A percentile compares a stretch with the other conserved stretches of the same genome.
Conservation (phyloP, 768 basidiomycete genomes). For the Lactifluus pinguis region DNA sequence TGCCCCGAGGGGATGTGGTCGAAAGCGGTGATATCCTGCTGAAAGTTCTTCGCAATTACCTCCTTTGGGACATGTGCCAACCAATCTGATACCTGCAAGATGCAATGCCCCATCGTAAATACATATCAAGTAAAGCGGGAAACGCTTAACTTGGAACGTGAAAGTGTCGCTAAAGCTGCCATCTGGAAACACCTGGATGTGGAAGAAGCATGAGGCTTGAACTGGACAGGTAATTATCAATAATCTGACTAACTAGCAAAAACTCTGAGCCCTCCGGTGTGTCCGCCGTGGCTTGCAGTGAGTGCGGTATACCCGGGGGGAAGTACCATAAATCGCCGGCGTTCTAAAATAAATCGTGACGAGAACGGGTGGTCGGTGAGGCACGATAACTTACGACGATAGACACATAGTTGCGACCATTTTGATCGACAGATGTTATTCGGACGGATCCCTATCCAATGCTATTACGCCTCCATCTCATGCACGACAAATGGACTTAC, state of each 20-base stretch:
- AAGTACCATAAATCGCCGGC: slow-evolving; percentile 24
- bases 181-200: slow-evolving; percentile 28
- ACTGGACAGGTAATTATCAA: background rate
- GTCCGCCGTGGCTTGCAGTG: slow-evolving; percentile 28
- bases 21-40: slow-evolving; percentile 24
- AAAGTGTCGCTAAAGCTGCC: slow-evolving; percentile 29
- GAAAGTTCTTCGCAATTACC: slow-evolving; percentile 31
- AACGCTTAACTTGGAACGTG: slow-evolving; percentile 27
- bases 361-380: background rate
- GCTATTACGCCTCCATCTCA: background rate
- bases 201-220: background rate
- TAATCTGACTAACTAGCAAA: slow-evolving; percentile 24
- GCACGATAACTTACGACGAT: slow-evolving; percentile 8
- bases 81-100: slow-evolving; percentile 27
- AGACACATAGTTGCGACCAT: slow-evolving; percentile 14
- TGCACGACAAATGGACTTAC: slow-evolving; percentile 10
- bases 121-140: background rate
- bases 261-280: slow-evolving; percentile 27
- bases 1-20: slow-evolving; percentile 25
- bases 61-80: slow-evolving; percentile 29
- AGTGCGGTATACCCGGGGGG: slow-evolving; percentile 31
- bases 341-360: background rate
- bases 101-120: background rate
- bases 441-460: slow-evolving; percentile 12
- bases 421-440: slow-evolving; percentile 11